Evolutionary conservation across 495 filamentous ascomycete species (phyloP).

Genomic region (Neurospora africana): DNA sequence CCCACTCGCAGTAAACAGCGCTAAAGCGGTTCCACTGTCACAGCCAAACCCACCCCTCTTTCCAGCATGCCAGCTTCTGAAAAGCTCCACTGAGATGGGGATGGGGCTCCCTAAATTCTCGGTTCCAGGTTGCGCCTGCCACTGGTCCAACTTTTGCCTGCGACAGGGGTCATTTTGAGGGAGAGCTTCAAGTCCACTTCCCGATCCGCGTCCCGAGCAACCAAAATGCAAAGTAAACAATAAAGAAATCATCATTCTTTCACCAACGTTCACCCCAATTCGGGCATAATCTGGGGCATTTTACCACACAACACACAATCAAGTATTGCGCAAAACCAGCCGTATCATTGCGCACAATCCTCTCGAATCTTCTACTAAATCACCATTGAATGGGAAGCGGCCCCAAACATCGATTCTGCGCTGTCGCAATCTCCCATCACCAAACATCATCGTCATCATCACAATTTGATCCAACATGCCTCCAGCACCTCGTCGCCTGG

Average conservation of each 20-base stretch:
- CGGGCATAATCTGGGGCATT: neutral
- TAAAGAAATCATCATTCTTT: neutral
- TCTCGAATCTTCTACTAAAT: neutral
- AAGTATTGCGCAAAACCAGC: neutral
- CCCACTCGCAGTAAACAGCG: neutral
- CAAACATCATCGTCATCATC: neutral
- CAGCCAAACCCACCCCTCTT: neutral
- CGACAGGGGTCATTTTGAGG: neutral
- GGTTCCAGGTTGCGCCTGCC: neutral
- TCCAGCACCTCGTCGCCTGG: constrained; percentile 42
- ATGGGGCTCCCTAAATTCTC: neutral
- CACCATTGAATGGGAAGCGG: neutral
- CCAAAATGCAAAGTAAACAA: neutral
- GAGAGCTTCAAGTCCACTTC: neutral
- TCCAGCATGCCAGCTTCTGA: neutral
- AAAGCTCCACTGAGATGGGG: neutral
- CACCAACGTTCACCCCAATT: neutral
- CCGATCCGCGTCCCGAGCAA: neutral
- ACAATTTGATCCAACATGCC: constrained; percentile 14
- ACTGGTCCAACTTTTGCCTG: neutral
- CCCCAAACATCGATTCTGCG: neutral
- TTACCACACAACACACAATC: neutral
- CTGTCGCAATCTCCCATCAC: neutral
- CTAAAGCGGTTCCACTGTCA: neutral
- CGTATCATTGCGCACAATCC: neutral